Percentiles rank a stretch among this genome's conserved stretches.
phyloP scores from a whole-genome alignment of 2,329 filamentous ascomycete genomes.

The Fusarium paranaense region DNA sequence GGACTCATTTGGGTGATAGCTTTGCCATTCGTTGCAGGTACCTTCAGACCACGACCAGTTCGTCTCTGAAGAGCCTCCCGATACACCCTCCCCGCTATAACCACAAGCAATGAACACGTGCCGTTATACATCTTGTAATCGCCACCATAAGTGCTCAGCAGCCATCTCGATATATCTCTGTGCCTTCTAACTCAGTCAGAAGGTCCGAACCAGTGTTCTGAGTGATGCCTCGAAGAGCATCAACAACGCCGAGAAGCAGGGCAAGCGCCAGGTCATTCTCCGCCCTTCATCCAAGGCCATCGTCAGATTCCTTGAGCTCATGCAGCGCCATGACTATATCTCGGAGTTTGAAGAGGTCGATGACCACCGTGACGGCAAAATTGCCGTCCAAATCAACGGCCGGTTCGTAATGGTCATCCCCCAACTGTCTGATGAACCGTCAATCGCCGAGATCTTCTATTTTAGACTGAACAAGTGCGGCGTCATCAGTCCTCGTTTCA shows the following conservation, averaged over 20 bases:
- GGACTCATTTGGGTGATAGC: background rate
- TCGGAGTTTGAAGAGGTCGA: background rate
- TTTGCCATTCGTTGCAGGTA: background rate
- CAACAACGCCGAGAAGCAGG: background rate
- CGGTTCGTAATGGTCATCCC: background rate
- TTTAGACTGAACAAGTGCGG: too few relatives aligned
- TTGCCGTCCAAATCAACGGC: background rate
- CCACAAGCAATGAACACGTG: background rate
- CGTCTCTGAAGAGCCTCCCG: background rate
- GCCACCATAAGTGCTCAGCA: background rate
- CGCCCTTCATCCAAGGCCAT: background rate
- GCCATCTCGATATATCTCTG: too few relatives aligned
- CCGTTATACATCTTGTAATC: background rate
- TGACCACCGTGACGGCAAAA: background rate
- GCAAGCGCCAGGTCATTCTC: background rate
- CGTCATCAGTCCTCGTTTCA: too few relatives aligned
- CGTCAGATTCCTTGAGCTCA: background rate
- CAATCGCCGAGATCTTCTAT: too few relatives aligned
- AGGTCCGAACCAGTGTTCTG: background rate
- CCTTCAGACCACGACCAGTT: background rate
- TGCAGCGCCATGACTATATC: background rate
- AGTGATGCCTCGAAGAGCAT: background rate
- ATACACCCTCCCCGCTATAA: background rate
- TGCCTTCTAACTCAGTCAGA: background rate
- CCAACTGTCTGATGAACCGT: too few relatives aligned